Conservation (phyloP, 306 rosid genomes). For the Dryas octopetala region DNA sequence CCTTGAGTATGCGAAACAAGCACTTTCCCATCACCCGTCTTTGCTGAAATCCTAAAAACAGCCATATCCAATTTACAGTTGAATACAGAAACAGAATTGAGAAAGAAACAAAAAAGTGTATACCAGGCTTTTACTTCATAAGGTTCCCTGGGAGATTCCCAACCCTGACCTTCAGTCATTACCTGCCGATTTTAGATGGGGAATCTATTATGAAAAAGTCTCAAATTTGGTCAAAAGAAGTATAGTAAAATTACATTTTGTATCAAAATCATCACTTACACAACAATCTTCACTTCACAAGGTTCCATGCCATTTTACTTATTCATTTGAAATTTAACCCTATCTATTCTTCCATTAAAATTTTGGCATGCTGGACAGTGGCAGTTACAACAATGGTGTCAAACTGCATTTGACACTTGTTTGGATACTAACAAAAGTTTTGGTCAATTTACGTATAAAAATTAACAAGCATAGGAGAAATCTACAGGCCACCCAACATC, state of each 20-base stretch:
- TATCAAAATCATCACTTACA: background rate
- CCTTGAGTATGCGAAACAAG: slow-evolving; percentile 60
- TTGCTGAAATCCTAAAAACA: slow-evolving; percentile 78
- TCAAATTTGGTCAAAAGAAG: background rate
- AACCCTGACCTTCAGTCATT: slow-evolving; percentile 78
- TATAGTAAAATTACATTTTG: background rate
- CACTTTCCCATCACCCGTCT: slow-evolving; percentile 62
- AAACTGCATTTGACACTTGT: background rate
- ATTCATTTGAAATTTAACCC: background rate
- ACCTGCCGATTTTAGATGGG: slow-evolving; percentile 47
- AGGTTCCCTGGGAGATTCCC: slow-evolving; percentile 98
- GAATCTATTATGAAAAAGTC: slow-evolving; percentile 14
- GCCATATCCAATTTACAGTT: slow-evolving; percentile 24
- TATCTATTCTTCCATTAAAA: background rate
- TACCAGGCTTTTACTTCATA: slow-evolving; percentile 98
- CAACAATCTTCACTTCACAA: background rate
- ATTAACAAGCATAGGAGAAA: too few species aligned
- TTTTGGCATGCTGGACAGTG: background rate
- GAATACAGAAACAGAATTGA: slow-evolving; percentile 15
- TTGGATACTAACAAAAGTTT: background rate
- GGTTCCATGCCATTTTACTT: background rate
- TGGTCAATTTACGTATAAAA: background rate
- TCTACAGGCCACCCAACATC: background rate
- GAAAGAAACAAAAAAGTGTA: slow-evolving; percentile 21
- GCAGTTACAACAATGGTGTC: background rate